Percentiles rank a stretch among this genome's conserved stretches.
These are phyloP conservation scores for Colletotrichum aenigma DNA, from an alignment of 2,329 filamentous ascomycete species.

Conservation along the genomic window DNA sequence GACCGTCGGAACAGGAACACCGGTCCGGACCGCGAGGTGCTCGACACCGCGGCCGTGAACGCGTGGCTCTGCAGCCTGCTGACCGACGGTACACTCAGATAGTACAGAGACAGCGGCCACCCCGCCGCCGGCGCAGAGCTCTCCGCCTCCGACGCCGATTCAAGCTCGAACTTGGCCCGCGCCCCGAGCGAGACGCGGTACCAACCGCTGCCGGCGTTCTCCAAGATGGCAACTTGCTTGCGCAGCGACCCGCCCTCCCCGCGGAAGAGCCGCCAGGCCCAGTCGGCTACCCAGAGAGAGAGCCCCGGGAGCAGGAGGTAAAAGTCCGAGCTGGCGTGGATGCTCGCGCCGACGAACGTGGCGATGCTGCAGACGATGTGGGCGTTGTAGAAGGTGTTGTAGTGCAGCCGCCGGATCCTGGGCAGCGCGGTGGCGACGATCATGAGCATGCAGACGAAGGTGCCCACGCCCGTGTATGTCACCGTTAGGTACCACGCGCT, in stretches of 20 bases:
- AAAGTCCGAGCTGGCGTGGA: conserved; percentile 22
- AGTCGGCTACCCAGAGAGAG: conserved; percentile 7
- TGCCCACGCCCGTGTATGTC: conserved; percentile 6
- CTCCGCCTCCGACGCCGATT: not conserved
- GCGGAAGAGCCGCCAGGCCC: conserved; percentile 9
- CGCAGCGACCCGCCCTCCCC: not conserved
- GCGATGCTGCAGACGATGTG: conserved; percentile 7
- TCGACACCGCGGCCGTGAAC: conserved; percentile 16
- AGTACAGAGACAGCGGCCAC: not conserved
- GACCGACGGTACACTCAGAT: conserved; percentile 5
- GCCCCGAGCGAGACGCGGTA: not conserved
- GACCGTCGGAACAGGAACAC: conserved; percentile 4
- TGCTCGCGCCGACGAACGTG: not conserved
- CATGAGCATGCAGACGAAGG: not conserved
- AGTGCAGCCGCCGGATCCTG: conserved; percentile 11
- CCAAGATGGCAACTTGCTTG: not conserved
- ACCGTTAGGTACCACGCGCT: not conserved
- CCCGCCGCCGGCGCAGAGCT: not conserved
- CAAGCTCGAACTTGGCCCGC: not conserved
- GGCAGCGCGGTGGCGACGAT: conserved; percentile 16
- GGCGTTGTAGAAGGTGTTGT: conserved; percentile 21
- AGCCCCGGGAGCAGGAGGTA: conserved; percentile 20
- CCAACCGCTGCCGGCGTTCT: not conserved
- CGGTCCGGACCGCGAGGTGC: not conserved
- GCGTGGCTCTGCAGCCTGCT: conserved; percentile 20